Conservation (phyloP, 2,329 filamentous ascomycete genomes). For the Endothia cerciana region DNA sequence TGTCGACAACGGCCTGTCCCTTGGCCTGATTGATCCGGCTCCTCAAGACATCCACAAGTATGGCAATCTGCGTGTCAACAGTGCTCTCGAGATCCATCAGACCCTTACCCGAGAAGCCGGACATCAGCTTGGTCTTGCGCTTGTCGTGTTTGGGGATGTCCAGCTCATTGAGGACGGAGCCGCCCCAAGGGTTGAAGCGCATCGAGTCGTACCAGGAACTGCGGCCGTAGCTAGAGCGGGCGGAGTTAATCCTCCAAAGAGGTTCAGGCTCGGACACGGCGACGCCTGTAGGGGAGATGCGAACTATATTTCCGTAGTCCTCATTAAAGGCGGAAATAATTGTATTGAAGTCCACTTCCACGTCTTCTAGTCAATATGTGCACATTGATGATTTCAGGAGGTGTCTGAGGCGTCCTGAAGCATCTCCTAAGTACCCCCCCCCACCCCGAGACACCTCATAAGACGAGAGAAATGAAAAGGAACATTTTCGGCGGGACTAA, state of each 20-base stretch:
- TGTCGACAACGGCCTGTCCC: slow-evolving; percentile 16
- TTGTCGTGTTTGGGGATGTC: slow-evolving; percentile 35
- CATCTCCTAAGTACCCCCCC: no score
- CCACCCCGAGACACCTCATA: neutral
- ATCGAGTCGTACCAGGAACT: slow-evolving; percentile 35
- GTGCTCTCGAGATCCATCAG: slow-evolving; percentile 33
- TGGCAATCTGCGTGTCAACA: slow-evolving; percentile 26
- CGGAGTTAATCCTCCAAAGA: slow-evolving; percentile 35
- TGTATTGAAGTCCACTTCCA: slow-evolving; percentile 22
- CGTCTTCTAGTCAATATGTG: neutral
- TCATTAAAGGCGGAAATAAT: slow-evolving; percentile 33
- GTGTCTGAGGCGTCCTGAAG: neutral
- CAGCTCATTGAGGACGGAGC: slow-evolving; percentile 34
- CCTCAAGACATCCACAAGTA: slow-evolving; percentile 20
- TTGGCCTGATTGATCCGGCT: neutral
- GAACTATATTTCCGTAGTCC: slow-evolving; percentile 36
- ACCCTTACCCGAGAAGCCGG: slow-evolving; percentile 37
- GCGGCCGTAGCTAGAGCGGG: slow-evolving; percentile 35
- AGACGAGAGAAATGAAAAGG: neutral
- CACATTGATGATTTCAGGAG: neutral
- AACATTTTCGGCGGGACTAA: neutral
- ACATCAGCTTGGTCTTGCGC: slow-evolving; percentile 35
- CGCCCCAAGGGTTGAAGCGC: slow-evolving; percentile 35
- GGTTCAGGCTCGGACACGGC: slow-evolving; percentile 35
- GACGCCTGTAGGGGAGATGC: slow-evolving; percentile 37